phyloP scores from a whole-genome alignment of 345 rosid genomes.

The Corchorus capsularis region DNA sequence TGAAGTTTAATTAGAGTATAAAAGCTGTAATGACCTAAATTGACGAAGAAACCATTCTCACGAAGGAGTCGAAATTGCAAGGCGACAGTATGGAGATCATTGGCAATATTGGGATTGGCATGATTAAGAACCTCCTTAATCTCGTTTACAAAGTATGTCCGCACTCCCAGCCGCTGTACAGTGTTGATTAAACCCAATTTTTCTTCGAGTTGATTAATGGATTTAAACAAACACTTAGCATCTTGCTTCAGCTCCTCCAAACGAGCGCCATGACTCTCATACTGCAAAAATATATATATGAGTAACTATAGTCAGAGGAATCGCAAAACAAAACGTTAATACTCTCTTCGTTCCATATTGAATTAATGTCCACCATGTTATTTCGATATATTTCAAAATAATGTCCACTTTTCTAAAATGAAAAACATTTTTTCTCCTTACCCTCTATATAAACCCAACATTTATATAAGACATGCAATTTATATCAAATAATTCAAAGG shows the following conservation, averaged over 20 bases:
- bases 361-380: too few relatives aligned
- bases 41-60: background rate
- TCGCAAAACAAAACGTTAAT: too few relatives aligned
- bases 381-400: too few relatives aligned
- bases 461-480: background rate
- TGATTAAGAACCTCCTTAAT: background rate
- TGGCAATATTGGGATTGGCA: background rate
- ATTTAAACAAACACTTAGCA: background rate
- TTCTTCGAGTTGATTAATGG: background rate
- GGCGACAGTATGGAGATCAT: constrained; percentile 2
- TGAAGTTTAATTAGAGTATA: too few relatives aligned
- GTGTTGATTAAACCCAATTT: too few relatives aligned
- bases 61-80: background rate
- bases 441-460: background rate
- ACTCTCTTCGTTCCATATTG: too few relatives aligned
- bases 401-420: too few relatives aligned
- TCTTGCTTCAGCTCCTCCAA: constrained; percentile 2
- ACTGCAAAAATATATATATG: background rate
- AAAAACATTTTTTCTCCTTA: too few relatives aligned
- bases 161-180: background rate
- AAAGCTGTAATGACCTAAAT: background rate
- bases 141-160: background rate
- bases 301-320: too few relatives aligned
- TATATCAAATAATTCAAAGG: too few relatives aligned
- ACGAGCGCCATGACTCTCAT: background rate